These are phyloP conservation scores for Populus hybrid DNA, from an alignment of 441 rosid genomes.

Conservation along the genomic window DNA sequence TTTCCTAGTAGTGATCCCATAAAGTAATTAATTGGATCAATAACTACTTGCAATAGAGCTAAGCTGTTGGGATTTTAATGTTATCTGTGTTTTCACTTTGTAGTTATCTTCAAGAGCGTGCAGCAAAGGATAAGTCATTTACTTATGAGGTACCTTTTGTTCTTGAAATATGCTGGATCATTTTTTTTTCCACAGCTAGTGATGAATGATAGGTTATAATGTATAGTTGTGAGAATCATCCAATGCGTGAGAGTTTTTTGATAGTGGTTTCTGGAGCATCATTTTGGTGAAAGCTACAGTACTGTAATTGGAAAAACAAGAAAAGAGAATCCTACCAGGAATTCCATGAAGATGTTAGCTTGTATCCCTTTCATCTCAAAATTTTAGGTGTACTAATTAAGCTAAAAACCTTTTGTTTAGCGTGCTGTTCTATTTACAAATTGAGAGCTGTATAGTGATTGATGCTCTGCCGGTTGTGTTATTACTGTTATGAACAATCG, in stretches of 20 bases:
- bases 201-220: conserved; percentile 1
- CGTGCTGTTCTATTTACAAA: not conserved
- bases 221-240: too few relatives aligned
- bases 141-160: conserved; percentile 68
- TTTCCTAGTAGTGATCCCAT: conserved; percentile 3
- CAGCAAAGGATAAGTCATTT: conserved; percentile 76
- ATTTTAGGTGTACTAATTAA: not conserved
- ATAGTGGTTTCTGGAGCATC: too few relatives aligned
- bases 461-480: not conserved
- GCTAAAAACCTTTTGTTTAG: conserved; percentile 2
- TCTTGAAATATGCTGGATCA: not conserved
- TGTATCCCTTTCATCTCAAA: too few relatives aligned
- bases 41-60: not conserved
- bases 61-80: conserved; percentile 9
- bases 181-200: not conserved
- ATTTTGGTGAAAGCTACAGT: too few relatives aligned
- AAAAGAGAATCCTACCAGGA: too few relatives aligned
- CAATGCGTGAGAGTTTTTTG: too few relatives aligned
- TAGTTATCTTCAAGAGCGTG: too few relatives aligned
- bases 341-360: too few relatives aligned
- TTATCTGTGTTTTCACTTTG: conserved; percentile 30
- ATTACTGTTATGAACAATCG: not conserved
- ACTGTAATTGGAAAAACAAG: too few relatives aligned
- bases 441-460: not conserved
- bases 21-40: not conserved